Evolutionary conservation across 768 basidiomycete species (phyloP).

Genomic region (Agrocybe pediades): DNA sequence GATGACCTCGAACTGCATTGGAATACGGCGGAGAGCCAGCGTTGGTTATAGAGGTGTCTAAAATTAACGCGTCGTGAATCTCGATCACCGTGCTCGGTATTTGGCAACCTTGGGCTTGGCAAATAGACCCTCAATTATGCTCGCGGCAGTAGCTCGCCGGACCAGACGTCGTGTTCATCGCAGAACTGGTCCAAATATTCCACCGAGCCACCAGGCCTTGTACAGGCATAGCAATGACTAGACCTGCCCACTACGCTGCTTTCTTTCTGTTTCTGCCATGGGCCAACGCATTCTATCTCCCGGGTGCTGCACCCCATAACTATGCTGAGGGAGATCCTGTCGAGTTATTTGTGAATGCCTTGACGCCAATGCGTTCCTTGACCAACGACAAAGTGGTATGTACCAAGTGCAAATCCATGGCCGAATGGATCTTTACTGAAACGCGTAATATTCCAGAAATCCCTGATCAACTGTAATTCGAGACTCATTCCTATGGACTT

Average conservation of each 20-base stretch:
- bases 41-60: constrained; percentile 16
- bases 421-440: neutral
- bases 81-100: neutral
- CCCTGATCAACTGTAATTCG: constrained; percentile 79
- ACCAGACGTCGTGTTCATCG: neutral
- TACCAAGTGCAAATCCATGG: neutral
- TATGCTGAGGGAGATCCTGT: constrained; percentile 76
- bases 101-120: neutral
- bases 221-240: neutral
- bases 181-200: neutral
- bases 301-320: constrained; percentile 86
- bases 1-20: constrained; percentile 82
- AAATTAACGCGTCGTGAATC: constrained; percentile 4
- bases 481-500: neutral
- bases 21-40: constrained; percentile 19
- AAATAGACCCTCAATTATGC: constrained; percentile 2
- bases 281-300: constrained; percentile 82
- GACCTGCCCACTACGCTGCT: neutral
- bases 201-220: no score
- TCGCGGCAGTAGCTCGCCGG: no score
- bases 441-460: constrained; percentile 58
- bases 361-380: constrained; percentile 81
- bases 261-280: constrained; percentile 21
- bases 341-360: constrained; percentile 81
- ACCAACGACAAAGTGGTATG: constrained; percentile 72